These are phyloP conservation scores for Alternaria sp. DNA, from an alignment of 2,329 filamentous ascomycete genomes.

Conservation along the genomic window DNA sequence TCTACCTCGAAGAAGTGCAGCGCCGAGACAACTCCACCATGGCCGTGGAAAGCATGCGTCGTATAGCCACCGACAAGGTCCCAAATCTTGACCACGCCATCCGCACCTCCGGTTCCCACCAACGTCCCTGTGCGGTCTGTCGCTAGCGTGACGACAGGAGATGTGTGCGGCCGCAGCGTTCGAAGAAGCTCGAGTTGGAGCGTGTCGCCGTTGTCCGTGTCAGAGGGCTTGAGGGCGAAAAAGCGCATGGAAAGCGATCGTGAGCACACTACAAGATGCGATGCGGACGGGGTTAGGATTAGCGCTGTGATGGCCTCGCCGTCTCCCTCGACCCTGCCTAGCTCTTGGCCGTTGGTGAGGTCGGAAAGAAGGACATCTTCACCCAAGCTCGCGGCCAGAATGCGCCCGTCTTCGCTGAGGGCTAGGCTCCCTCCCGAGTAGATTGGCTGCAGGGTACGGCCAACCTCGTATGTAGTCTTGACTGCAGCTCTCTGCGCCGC, in stretches of 20 bases:
- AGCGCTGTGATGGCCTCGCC: conserved; percentile 79
- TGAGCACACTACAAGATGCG: conserved; percentile 89
- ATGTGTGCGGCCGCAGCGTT: conserved; percentile 87
- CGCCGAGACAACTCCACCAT: conserved; percentile 89
- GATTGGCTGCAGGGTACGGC: conserved; percentile 85
- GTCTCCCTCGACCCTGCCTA: conserved; percentile 84
- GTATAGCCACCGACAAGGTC: conserved; percentile 89
- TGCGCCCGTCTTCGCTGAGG: conserved; percentile 79
- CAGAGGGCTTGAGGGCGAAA: conserved; percentile 72
- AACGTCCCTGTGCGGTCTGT: conserved; percentile 89
- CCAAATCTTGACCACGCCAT: conserved; percentile 96
- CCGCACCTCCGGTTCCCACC: conserved; percentile 89
- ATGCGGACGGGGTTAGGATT: conserved; percentile 81
- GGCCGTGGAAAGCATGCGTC: conserved; percentile 94
- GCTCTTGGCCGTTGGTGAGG: conserved; percentile 79
- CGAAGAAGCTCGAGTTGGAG: conserved; percentile 69
- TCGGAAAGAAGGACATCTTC: conserved; percentile 92
- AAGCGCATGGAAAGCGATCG: conserved; percentile 96
- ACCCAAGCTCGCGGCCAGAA: conserved; percentile 87
- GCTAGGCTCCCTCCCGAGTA: conserved; percentile 91
- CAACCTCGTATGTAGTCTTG: conserved; percentile 90
- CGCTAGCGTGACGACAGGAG: conserved; percentile 85
- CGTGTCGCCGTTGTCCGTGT: conserved; percentile 67
- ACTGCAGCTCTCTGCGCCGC: conserved; percentile 63
- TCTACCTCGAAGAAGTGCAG: conserved; percentile 88